Evolutionary conservation across 225 moss, liverwort and hornwort genomes (phyloP).

Genomic region (Neckera pumila): DNA sequence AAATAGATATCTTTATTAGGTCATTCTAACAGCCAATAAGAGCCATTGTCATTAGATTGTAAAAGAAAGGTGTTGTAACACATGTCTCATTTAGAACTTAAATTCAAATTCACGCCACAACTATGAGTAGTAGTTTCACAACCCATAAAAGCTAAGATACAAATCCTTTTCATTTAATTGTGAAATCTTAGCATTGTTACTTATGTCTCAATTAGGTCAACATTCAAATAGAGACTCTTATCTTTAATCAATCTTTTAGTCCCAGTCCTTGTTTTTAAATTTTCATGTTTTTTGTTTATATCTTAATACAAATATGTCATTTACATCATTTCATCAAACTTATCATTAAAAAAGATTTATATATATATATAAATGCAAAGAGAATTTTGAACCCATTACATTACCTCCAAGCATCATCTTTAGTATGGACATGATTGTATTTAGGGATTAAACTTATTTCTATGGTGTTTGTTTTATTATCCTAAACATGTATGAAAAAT

Average conservation of each 20-base stretch:
- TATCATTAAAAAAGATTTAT: background rate
- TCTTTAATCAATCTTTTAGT: background rate
- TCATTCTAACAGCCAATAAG: fast-evolving
- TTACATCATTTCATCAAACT: background rate
- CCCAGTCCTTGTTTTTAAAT: background rate
- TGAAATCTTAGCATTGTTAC: background rate
- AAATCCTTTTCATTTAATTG: background rate
- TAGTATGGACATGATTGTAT: background rate
- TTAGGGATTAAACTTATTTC: background rate
- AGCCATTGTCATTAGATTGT: background rate
- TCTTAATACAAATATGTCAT: background rate
- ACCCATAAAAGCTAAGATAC: background rate
- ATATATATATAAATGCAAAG: background rate
- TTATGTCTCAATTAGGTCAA: no score
- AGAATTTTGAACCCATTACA: background rate
- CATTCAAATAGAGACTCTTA: background rate
- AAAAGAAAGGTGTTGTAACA: background rate
- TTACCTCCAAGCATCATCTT: background rate
- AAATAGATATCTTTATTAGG: background rate
- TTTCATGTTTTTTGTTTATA: background rate
- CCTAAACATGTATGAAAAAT: no score
- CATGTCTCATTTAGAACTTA: background rate
- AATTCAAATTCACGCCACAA: fast-evolving
- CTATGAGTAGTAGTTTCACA: background rate
- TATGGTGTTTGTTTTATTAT: no score